Evolutionary conservation across 1,139 yeast species (phyloP).

Genomic region (Suhomyces kunorum): DNA sequence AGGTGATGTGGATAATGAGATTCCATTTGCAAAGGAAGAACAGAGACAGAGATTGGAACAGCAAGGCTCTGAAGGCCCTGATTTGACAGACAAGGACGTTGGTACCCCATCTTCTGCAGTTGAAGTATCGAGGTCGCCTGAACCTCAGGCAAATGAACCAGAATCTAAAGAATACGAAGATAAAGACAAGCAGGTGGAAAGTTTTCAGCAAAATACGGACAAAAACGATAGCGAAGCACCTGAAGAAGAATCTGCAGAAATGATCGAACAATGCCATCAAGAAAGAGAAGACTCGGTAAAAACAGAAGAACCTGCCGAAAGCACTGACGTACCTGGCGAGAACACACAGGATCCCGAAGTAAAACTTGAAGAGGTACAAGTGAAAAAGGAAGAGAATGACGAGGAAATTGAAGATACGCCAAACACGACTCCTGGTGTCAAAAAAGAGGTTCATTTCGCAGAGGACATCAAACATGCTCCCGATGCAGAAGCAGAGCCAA

Average conservation of each 20-base stretch:
- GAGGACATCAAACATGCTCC: conserved; percentile 20
- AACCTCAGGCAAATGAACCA: neutral
- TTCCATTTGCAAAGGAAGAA: conserved; percentile 37
- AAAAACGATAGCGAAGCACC: neutral
- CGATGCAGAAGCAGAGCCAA: neutral
- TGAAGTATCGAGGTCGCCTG: neutral
- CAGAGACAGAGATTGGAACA: conserved; percentile 18
- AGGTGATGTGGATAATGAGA: conserved; percentile 39
- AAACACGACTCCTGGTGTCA: neutral
- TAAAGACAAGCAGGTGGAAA: neutral
- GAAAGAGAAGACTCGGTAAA: neutral
- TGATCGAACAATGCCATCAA: too few relatives aligned
- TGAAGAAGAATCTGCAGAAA: conserved; percentile 1
- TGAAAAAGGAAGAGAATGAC: neutral
- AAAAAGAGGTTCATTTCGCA: conserved; percentile 28
- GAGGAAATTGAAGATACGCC: neutral
- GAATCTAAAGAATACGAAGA: neutral
- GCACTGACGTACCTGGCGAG: too few relatives aligned
- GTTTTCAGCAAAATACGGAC: too few relatives aligned
- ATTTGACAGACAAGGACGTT: neutral
- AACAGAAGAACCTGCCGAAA: neutral
- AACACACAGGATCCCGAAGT: neutral
- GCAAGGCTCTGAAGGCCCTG: conserved; percentile 5
- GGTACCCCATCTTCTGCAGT: neutral
- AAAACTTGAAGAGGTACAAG: neutral